Conservation (phyloP, 1,139 yeast genomes). For the Geotrichum australiense region DNA sequence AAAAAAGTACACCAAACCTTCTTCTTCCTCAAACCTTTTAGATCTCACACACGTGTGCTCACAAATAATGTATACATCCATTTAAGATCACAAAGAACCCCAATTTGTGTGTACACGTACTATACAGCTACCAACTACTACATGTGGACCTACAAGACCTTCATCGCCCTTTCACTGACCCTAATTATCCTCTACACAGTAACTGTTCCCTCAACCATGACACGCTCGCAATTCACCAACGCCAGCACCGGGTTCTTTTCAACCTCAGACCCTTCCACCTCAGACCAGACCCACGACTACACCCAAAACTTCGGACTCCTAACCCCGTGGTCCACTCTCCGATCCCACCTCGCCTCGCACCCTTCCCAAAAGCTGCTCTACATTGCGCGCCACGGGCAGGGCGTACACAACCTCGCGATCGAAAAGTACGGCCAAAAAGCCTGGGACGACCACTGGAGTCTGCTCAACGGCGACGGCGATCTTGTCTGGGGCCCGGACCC, state of each 20-base stretch:
- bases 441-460: constrained; percentile 59
- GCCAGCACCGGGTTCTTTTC: constrained; percentile 42
- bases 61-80: too few species aligned
- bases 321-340: constrained; percentile 40
- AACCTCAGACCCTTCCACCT: constrained; percentile 43
- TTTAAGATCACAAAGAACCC: too few species aligned
- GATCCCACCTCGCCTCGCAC: constrained; percentile 26
- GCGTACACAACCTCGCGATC: constrained; percentile 61
- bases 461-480: constrained; percentile 48
- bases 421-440: constrained; percentile 48
- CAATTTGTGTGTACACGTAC: too few species aligned
- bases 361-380: constrained; percentile 42
- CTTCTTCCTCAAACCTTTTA: too few species aligned
- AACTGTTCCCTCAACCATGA: neutral
- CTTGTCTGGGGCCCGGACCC: constrained; percentile 66
- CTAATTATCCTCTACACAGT: neutral
- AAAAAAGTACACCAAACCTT: too few species aligned
- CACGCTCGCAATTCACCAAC: too few species aligned
- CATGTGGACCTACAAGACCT: neutral
- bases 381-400: constrained; percentile 74
- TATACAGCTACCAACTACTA: too few species aligned
- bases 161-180: neutral
- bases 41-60: too few species aligned
- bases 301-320: constrained; percentile 44
- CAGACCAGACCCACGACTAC: constrained; percentile 46